Base-by-base conservation (phyloP, 805 yeast genomes). In the Candida maris region DNA sequence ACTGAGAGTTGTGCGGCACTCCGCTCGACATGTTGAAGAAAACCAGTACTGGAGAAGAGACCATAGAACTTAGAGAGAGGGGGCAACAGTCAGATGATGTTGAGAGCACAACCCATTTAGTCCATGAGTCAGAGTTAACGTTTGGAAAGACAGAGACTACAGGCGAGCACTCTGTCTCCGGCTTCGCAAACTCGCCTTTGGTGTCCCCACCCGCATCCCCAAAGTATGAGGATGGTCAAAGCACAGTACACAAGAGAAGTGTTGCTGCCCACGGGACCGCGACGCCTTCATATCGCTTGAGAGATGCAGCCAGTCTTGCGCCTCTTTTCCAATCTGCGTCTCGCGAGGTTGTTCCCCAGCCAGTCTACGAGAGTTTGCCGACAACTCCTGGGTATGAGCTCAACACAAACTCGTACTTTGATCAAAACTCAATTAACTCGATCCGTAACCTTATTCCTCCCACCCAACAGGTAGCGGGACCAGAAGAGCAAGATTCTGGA, bases 361-460 rank as follows among this genome's bases (percentile, higher is more conserved):
- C 68, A 3, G 51, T 65, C 13, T 67, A 70, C 1, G 73, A 65
- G 39, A 60, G 67, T 15, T 37, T 64, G 15, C 71, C 71, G 15
- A 59, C 64, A 0, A 67, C 71, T 0, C 71, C 71, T 5, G 71
- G 68, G 1, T 49, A 47, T 30, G 69, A 65, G 23, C 31, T 61
- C 12, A 30, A 41, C 18, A 52, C 40, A n/a, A 35, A 39, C 13
- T 50, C 56, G 5, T 51, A 50, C 31, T 54, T 51, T 28, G 54
- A 45, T 26, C 20, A 36, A 20, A 30, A 41, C 13, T 29, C 44
- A 9, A 34, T 41, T 8, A 30, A 28, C 9, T 19, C 37, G 9
- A 19, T 42, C 3, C 22, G 41, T 8, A 35, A 42, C 21, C 35
- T 42, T 4, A 34, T 49, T 23, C 56, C 51, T 13, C 43, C 42